Evolutionary conservation across 352 stramenopile species (phyloP).

Genomic region (Hyaloperonospora brassicae): DNA sequence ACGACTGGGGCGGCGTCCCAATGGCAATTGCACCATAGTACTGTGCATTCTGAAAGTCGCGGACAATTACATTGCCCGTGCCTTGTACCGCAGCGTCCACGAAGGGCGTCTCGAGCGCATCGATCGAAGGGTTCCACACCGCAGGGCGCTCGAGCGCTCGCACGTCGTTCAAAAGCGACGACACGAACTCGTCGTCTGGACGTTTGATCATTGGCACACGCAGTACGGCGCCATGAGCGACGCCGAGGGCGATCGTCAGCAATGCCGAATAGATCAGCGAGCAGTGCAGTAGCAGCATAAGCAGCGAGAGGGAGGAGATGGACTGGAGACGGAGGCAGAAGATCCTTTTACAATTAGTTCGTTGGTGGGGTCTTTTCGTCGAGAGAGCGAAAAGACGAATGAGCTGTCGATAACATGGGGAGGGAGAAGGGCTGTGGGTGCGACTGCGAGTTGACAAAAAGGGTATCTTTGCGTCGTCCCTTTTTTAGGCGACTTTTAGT

Average conservation of each 20-base stretch:
- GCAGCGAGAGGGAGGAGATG: no score
- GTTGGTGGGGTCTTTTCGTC: no score
- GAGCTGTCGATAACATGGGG: no score
- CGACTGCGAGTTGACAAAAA: no score
- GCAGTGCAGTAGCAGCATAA: constrained; percentile 9
- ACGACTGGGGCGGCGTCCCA: constrained; percentile 87
- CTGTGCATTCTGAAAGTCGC: constrained; percentile 91
- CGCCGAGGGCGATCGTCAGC: constrained; percentile 7
- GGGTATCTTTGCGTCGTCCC: no score
- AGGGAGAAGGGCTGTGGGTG: no score
- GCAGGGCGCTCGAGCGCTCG: constrained; percentile 29
- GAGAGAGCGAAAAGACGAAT: no score
- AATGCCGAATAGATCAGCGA: constrained; percentile 23
- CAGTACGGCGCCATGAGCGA: constrained; percentile 29
- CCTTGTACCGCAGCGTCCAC: constrained; percentile 2
- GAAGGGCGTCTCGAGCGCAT: constrained; percentile 2
- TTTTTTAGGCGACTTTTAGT: no score
- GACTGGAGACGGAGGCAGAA: no score
- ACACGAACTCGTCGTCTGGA: constrained; percentile 51
- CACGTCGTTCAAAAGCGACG: constrained; percentile 44
- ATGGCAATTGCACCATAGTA: constrained; percentile 90
- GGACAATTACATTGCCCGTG: constrained; percentile 62
- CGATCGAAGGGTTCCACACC: constrained; percentile 37
- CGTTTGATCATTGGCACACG: constrained; percentile 70
- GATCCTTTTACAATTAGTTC: no score